phyloP scores from a whole-genome alignment of 75 land plant genomes.

The Sequoiadendron giganteum region DNA sequence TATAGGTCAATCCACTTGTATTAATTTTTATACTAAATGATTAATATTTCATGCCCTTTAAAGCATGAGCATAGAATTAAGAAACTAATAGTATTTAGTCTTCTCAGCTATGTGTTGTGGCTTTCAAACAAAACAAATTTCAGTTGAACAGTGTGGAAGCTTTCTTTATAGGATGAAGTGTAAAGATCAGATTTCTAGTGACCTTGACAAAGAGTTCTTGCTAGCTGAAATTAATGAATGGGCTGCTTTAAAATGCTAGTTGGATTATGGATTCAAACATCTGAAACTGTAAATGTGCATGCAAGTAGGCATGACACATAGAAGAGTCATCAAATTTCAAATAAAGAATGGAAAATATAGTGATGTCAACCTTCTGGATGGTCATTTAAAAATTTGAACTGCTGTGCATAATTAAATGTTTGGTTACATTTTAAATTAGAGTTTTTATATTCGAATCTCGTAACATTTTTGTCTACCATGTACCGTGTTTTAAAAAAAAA shows the following conservation, averaged over 20 bases:
- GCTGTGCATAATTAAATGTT: not conserved
- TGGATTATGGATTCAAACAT: not conserved
- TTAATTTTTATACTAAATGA: not conserved
- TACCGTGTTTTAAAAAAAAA: not conserved
- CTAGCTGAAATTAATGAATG: not conserved
- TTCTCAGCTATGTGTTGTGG: not conserved
- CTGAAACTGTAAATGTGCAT: not conserved
- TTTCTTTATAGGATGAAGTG: not conserved
- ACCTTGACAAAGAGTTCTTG: not conserved
- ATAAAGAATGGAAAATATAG: not conserved
- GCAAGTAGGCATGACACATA: not conserved
- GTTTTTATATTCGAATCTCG: not conserved
- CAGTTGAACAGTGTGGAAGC: not conserved
- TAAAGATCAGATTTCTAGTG: not conserved
- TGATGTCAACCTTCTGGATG: not conserved
- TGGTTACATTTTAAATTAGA: not conserved
- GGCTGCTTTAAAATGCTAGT: not conserved
- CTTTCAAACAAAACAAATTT: not conserved
- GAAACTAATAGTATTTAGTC: not conserved
- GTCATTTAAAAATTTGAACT: not conserved
- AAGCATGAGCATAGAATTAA: not conserved
- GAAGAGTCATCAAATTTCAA: not conserved
- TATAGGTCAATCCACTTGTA: not conserved
- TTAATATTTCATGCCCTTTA: not conserved
- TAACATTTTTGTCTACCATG: not conserved